Evolutionary conservation across 2,329 filamentous ascomycete genomes (phyloP).

Genomic region (Didymella pomorum): DNA sequence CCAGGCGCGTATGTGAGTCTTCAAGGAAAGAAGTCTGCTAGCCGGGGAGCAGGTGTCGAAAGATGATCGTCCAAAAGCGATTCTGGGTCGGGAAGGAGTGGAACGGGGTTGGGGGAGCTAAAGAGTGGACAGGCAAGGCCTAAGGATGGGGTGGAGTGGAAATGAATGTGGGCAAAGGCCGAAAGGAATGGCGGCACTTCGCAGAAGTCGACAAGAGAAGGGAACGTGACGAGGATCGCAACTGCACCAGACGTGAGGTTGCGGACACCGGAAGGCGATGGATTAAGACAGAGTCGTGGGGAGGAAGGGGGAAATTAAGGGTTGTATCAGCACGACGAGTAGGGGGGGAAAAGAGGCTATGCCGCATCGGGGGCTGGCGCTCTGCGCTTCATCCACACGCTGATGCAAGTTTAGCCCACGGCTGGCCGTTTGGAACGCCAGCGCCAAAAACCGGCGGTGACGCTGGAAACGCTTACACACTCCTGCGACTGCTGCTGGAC

Average conservation of each 20-base stretch:
- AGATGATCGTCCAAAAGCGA: conserved; percentile 50
- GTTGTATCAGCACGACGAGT: conserved; percentile 40
- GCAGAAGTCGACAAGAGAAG: conserved; percentile 51
- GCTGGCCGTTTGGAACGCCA: conserved; percentile 34
- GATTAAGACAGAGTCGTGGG: conserved; percentile 44
- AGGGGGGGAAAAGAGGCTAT: conserved; percentile 38
- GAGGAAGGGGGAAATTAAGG: conserved; percentile 46
- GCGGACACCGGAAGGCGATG: conserved; percentile 44
- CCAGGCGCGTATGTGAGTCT: conserved; percentile 43
- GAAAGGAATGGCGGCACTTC: conserved; percentile 55
- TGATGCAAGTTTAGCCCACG: conserved; percentile 28
- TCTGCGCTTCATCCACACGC: conserved; percentile 22
- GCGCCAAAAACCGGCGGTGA: conserved; percentile 31
- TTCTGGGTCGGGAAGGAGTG: conserved; percentile 42
- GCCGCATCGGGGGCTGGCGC: conserved; percentile 15
- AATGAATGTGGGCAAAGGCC: conserved; percentile 53
- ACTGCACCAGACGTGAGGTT: conserved; percentile 43
- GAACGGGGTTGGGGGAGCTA: conserved; percentile 37
- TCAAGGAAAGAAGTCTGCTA: conserved; percentile 50
- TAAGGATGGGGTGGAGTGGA: conserved; percentile 42
- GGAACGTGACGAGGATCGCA: conserved; percentile 48
- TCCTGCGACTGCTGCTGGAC: conserved; percentile 26
- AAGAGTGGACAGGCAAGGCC: conserved; percentile 53
- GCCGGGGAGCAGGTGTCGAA: conserved; percentile 45
- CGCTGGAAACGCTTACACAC: conserved; percentile 27